Conservation (phyloP, 2,329 filamentous ascomycete species). For the Ophiostoma australiae region DNA sequence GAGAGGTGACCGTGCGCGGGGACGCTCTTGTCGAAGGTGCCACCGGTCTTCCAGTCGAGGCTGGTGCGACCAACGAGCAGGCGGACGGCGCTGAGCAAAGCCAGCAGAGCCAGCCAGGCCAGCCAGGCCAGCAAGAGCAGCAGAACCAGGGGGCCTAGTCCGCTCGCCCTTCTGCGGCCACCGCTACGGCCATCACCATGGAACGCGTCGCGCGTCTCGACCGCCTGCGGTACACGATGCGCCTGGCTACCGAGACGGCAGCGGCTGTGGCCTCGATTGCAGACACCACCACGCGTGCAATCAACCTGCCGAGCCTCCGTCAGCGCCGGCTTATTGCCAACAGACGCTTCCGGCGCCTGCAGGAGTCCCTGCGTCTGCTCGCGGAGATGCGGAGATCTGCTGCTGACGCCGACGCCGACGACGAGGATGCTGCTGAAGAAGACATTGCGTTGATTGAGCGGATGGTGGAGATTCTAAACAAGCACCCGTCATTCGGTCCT, state of each 20-base stretch:
- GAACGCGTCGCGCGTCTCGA: background rate
- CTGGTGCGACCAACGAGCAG: background rate
- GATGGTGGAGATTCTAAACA: background rate
- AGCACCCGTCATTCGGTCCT: background rate
- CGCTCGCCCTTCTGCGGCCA: background rate
- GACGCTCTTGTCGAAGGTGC: conserved; percentile 36
- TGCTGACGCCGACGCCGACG: background rate
- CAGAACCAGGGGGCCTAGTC: background rate
- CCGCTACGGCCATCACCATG: background rate
- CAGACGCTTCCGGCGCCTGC: background rate
- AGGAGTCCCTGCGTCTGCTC: background rate
- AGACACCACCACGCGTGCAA: background rate
- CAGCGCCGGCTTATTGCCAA: background rate
- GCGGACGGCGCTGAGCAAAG: background rate
- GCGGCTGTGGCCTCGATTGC: background rate
- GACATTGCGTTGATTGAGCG: background rate
- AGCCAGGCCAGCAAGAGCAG: background rate
- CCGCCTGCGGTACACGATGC: background rate
- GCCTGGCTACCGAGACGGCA: background rate
- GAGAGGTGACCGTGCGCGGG: conserved; percentile 67
- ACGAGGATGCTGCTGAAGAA: background rate
- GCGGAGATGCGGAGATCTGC: too few species aligned
- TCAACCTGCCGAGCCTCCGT: background rate
- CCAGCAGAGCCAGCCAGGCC: background rate
- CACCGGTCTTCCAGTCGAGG: conserved; percentile 30